Base-by-base conservation (phyloP, 345 rosid genomes). In the Brassica carinata region DNA sequence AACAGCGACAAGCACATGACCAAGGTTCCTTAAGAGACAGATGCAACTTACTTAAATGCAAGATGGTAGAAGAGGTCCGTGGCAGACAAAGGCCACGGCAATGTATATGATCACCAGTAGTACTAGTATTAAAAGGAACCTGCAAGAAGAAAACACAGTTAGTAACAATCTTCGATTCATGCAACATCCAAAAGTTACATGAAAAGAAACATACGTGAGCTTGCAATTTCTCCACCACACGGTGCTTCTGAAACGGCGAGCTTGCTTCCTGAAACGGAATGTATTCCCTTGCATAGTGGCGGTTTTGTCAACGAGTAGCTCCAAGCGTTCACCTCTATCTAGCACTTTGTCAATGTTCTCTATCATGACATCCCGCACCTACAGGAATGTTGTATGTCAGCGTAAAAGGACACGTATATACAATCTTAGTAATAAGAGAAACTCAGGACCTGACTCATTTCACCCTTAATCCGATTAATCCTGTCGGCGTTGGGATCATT, bases 181-280 rank as follows among this genome's bases (percentile, higher is more conserved):
- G 2, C 57, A 51, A 48, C 5, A 45, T 51, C 58, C 8, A 53
- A 1, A 53, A 7, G 66, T 62, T 13, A 10, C 2, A 55, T 15
- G 65, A 23, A 81, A 19, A 19, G 23, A 19, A 64, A 55, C 80
- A 40, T 86, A 94, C 98, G 92, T 86, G 63, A 96, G 92, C 83
- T 94, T 96, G 73, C 91, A 95, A 71, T 93, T 96, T 86, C 93
- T 91, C 98, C 90, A 93, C 98, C 98, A 94, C n/a, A 96, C 91
- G 19, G 87, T 95, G 78, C 87, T 88, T 38, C 84, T 89, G 43
- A 94, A 97, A 79, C 91, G 91, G 77, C 90, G 95, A 64, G 99
- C 89, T 84, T 94, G 99, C 84, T 94, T 96, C 85, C 79, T 90
- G 84, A 96, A 96, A 80, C 95, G 98, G 83, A 96, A 91, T 34